Conservation (phyloP, 805 yeast genomes). For the Metschnikowia santaceciliae region DNA sequence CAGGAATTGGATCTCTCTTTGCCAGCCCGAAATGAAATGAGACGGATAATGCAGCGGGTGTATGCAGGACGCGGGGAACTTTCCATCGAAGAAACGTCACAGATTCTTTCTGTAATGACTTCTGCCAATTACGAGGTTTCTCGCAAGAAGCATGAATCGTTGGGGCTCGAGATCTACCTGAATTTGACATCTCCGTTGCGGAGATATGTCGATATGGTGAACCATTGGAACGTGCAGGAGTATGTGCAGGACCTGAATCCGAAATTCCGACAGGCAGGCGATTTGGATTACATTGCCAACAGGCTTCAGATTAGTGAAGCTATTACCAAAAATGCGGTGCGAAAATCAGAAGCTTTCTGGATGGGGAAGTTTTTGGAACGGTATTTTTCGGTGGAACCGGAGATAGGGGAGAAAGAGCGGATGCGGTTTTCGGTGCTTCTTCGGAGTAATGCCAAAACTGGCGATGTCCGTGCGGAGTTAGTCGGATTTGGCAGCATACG, state of each 20-base stretch:
- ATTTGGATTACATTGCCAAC: constrained; percentile 34
- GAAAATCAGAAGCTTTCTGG: constrained; percentile 34
- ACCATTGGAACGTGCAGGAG: constrained; percentile 64
- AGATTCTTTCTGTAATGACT: constrained; percentile 44
- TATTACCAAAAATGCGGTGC: constrained; percentile 27
- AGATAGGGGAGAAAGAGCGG: constrained; percentile 16
- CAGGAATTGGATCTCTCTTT: constrained; percentile 29
- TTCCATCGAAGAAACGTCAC: constrained; percentile 38
- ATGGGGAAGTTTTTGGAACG: constrained; percentile 31
- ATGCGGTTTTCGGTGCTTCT: constrained; percentile 23
- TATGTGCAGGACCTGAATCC: neutral
- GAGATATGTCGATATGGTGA: constrained; percentile 37
- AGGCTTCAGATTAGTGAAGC: constrained; percentile 46
- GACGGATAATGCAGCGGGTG: constrained; percentile 16
- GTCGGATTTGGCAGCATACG: constrained; percentile 23
- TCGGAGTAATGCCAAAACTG: constrained; percentile 25
- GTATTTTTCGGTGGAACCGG: constrained; percentile 20
- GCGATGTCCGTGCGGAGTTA: constrained; percentile 24
- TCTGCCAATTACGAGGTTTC: constrained; percentile 48
- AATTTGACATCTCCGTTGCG: constrained; percentile 60
- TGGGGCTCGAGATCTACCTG: constrained; percentile 61
- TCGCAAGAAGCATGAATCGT: constrained; percentile 52
- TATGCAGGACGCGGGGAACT: constrained; percentile 19
- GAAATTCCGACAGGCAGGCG: constrained; percentile 5
- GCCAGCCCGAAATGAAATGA: constrained; percentile 23